These are phyloP conservation scores for Echium plantagineum DNA, from an alignment of 257 asterid genomes.

Conservation along the genomic window DNA sequence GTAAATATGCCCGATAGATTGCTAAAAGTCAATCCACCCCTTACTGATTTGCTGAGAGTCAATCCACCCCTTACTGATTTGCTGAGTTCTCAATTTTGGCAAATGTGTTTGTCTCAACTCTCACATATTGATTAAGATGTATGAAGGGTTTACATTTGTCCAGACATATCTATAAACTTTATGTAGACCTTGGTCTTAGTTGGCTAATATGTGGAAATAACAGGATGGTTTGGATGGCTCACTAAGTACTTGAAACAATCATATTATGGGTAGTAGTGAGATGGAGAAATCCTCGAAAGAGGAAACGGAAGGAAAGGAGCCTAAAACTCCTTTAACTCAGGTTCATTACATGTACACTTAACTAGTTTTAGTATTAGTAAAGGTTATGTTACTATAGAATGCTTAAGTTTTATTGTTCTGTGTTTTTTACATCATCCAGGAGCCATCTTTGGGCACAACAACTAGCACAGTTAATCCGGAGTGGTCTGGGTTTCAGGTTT, in stretches of 20 bases:
- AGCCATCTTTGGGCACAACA: constrained; percentile 48
- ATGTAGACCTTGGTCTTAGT: not conserved
- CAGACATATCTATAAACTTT: too few relatives aligned
- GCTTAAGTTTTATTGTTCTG: not conserved
- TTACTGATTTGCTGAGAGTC: too few relatives aligned
- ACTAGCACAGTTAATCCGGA: constrained; percentile 62
- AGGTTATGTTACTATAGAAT: not conserved
- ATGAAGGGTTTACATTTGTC: too few relatives aligned
- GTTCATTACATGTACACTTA: not conserved
- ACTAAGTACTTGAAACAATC: constrained; percentile 21
- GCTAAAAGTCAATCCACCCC: too few relatives aligned
- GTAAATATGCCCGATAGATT: not conserved
- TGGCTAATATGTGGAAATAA: constrained; percentile 4
- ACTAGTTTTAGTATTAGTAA: too few relatives aligned
- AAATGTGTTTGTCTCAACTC: too few relatives aligned
- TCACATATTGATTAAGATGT: not conserved
- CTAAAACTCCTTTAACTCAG: constrained; percentile 2
- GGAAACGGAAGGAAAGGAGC: constrained; percentile 61
- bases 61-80: too few relatives aligned
- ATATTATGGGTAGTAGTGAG: constrained; percentile 71
- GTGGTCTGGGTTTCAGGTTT: constrained; percentile 95
- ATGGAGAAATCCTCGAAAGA: constrained; percentile 74
- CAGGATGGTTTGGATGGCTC: constrained; percentile 34
- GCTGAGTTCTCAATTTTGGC: not conserved
- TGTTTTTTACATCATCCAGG: constrained; percentile 28